Base-by-base conservation (phyloP, 2,329 filamentous ascomycete species). In the Fusarium denticulatum region DNA sequence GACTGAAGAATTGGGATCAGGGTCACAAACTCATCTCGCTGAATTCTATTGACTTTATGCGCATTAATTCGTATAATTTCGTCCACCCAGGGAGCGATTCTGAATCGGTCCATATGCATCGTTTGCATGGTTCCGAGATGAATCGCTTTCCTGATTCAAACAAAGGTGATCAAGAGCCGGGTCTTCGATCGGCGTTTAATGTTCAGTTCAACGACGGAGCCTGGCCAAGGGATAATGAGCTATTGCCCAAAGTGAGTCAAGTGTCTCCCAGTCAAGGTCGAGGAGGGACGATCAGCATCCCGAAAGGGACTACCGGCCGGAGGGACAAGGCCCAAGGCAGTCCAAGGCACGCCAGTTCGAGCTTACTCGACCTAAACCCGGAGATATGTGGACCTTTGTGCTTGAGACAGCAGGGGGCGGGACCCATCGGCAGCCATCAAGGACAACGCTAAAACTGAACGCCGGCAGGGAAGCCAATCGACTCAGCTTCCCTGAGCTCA, bases 111-210 rank as follows among this genome's bases (percentile, higher is more conserved):
- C 43, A 75, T 78, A 69, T 67, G 67, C 56, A 60, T 60, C 63
- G 52, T 71, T 63, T 78, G 52, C 66, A 67, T 74, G 60, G 71
- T 77, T 68, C 74, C 69, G 62, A 76, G 70, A 77, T 77, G 68
- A 75, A 69, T 74, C 63, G 71, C 62, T 67, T 67, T 70, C 70
- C 57, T 63, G 61, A 72, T 73, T 73, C 69, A 71, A 60, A 64
- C 60, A 72, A 69, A 74, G 42, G 59, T 73, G 70, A 60, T 56
- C 67, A 77, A 78, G 77, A 74, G 62, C 79, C 79, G 77, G 77
- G 77, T 75, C 75, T 67, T 79, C 76, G 79, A 80, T 78, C 79
- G 79, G 79, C 78, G 79, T 74, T 69, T 72, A 66, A 67, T 67
- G 64, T 74, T 64, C 64, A 61, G 52, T 69, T 69, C 69, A 76